Percentiles rank a stretch among this genome's conserved stretches.
Conservation (phyloP, 495 filamentous ascomycete genomes). For the Penicillium taxi region DNA sequence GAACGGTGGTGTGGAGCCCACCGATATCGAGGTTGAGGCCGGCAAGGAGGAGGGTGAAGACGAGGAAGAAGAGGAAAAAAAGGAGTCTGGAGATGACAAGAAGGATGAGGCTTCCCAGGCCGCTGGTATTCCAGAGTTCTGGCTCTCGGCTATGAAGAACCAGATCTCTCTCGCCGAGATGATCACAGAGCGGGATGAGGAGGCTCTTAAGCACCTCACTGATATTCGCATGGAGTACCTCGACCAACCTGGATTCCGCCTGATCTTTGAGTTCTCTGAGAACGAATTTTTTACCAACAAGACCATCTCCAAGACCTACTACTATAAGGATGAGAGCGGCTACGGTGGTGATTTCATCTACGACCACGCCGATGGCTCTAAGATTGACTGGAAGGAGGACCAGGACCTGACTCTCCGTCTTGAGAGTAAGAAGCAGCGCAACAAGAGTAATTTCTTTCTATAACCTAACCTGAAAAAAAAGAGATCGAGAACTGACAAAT, state of each 20-base stretch:
- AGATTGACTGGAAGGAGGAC: slow-evolving; percentile 92
- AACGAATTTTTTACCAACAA: slow-evolving; percentile 98
- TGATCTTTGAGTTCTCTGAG: slow-evolving; percentile 93
- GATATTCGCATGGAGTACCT: slow-evolving; percentile 99
- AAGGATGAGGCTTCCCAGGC: slow-evolving; percentile 41
- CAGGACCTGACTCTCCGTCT: slow-evolving; percentile 89
- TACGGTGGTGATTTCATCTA: slow-evolving; percentile 99
- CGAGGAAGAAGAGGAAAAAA: slow-evolving; percentile 44
- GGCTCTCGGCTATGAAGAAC: slow-evolving; percentile 99
- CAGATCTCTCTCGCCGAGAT: slow-evolving; percentile 92
- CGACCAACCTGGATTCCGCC: slow-evolving; percentile 91
- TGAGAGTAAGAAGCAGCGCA: slow-evolving; percentile 98
- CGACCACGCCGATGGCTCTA: slow-evolving; percentile 95
- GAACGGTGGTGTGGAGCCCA: slow-evolving; percentile 81
- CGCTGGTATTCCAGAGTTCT: slow-evolving; percentile 93
- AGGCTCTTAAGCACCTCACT: slow-evolving; percentile 77
- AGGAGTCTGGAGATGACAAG: slow-evolving; percentile 45
- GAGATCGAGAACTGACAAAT: slow-evolving; percentile 29
- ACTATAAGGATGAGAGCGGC: slow-evolving; percentile 97
- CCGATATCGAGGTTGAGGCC: slow-evolving; percentile 72
- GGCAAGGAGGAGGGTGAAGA: slow-evolving; percentile 70
- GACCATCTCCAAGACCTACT: slow-evolving; percentile 95
- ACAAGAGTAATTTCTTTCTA: slow-evolving; percentile 67
- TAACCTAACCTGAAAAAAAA: neutral
- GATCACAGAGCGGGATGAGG: slow-evolving; percentile 95